These are phyloP conservation scores for Cladosporium austrohemisphaericum DNA, from an alignment of 2,329 filamentous ascomycete species.

Conservation along the genomic window DNA sequence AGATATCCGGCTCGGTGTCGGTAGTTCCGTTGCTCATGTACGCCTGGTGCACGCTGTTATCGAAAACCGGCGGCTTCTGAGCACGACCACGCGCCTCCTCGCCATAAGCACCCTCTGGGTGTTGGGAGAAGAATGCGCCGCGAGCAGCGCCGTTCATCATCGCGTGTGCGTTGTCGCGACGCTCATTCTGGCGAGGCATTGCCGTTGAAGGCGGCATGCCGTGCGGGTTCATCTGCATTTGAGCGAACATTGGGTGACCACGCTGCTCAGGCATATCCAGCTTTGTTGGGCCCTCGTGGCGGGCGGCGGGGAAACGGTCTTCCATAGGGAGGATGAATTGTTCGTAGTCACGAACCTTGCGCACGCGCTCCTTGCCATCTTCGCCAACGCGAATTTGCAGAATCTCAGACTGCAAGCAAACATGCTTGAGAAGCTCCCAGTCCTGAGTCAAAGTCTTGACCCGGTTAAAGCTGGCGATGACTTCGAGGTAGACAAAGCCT, in stretches of 20 bases:
- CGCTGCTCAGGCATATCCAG: constrained; percentile 37
- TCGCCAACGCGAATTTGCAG: constrained; percentile 73
- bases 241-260: constrained; percentile 3
- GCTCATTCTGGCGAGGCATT: background rate
- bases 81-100: constrained; percentile 29
- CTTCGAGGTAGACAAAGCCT: constrained; percentile 76
- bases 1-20: constrained; percentile 40
- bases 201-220: background rate
- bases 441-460: constrained; percentile 71
- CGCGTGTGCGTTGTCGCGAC: constrained; percentile 16
- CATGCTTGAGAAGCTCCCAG: constrained; percentile 67
- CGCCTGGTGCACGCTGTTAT: constrained; percentile 22
- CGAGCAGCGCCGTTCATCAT: constrained; percentile 27
- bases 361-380: constrained; percentile 74
- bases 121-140: constrained; percentile 21
- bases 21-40: constrained; percentile 18
- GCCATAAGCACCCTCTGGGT: constrained; percentile 22
- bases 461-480: constrained; percentile 84
- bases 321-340: constrained; percentile 71
- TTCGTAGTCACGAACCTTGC: constrained; percentile 71
- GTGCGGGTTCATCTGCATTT: background rate
- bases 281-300: constrained; percentile 64
- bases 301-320: constrained; percentile 68
- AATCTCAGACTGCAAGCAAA: constrained; percentile 66
- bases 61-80: constrained; percentile 29